Conservation (phyloP, 176 grass and related monocot genomes). For the Saccharum spontaneum region DNA sequence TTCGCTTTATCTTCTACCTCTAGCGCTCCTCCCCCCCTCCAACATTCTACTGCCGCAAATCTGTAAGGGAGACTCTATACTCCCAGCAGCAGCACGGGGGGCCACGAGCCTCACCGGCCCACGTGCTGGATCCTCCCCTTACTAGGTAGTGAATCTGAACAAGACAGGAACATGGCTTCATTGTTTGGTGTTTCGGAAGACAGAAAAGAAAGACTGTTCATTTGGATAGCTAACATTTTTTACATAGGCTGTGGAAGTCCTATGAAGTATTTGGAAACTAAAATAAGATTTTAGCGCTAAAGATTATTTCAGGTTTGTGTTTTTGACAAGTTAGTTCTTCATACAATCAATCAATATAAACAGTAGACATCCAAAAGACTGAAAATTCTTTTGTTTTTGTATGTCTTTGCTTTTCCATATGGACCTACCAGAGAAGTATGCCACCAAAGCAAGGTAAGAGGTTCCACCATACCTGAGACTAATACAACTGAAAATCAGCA, state of each 20-base stretch:
- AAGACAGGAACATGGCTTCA: conserved; percentile 5
- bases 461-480: conserved; percentile 1
- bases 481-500: conserved; percentile 24
- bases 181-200: conserved; percentile 5
- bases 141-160: background rate
- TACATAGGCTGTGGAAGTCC: background rate
- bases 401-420: background rate
- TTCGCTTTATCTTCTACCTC: too few species aligned
- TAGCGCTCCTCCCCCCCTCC: too few species aligned
- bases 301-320: background rate
- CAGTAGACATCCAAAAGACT: background rate
- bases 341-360: background rate
- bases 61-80: too few species aligned
- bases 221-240: background rate
- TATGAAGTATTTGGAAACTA: background rate
- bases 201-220: background rate
- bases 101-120: background rate
- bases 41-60: too few species aligned
- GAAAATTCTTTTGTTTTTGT: background rate
- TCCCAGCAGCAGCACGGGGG: too few species aligned
- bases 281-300: background rate
- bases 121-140: background rate
- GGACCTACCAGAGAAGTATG: conserved; percentile 11
- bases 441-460: background rate
- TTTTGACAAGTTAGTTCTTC: background rate